Conservation (phyloP, 257 asterid species). For the Rubia yunnanensis region DNA sequence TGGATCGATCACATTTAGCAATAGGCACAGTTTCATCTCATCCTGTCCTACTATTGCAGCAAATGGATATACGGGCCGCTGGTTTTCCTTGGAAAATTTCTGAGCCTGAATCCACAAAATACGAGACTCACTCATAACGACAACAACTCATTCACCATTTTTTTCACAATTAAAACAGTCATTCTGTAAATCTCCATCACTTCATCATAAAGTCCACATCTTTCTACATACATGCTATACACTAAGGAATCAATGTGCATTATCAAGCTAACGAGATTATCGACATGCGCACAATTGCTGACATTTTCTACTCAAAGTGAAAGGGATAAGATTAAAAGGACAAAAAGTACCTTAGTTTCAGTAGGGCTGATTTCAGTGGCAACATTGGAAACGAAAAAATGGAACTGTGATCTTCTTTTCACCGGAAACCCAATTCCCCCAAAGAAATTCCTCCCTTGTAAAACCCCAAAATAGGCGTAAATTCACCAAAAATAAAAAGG, state of each 20-base stretch:
- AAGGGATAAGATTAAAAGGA: not conserved
- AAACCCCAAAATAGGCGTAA: constrained; percentile 12
- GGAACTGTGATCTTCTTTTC: constrained; percentile 45
- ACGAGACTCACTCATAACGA: not conserved
- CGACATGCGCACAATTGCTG: not conserved
- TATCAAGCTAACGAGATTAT: not conserved
- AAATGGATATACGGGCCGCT: constrained; percentile 92
- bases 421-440: constrained; percentile 47
- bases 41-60: constrained; percentile 98
- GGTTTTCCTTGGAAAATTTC: constrained; percentile 52
- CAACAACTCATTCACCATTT: not conserved
- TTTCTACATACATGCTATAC: not conserved
- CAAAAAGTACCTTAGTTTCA: constrained; percentile 42
- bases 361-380: constrained; percentile 63
- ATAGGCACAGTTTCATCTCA: constrained; percentile 86
- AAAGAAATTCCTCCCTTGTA: constrained; percentile 44
- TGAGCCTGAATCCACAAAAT: constrained; percentile 26
- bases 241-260: not conserved
- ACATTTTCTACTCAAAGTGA: not conserved
- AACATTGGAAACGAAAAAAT: constrained; percentile 54
- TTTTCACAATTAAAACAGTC: not conserved
- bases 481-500: not conserved
- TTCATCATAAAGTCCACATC: not conserved
- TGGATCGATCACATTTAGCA: constrained; percentile 82
- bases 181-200: not conserved